Conservation (phyloP, 1,284 basidiomycete genomes). For the Porogramme epimiltina region DNA sequence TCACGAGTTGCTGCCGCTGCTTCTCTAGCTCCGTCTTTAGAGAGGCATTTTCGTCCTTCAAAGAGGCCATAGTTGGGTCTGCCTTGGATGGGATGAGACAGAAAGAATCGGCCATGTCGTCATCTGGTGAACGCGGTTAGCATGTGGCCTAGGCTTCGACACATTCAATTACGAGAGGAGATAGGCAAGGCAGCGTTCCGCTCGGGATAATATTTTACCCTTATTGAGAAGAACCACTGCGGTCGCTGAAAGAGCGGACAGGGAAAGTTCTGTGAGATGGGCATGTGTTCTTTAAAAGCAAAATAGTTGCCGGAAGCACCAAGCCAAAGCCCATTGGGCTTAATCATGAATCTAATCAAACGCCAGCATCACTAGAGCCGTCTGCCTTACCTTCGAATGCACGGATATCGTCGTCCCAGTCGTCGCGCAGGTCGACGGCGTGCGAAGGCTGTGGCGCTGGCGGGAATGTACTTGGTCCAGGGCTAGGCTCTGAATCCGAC, state of each 20-base stretch:
- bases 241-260: too few species aligned
- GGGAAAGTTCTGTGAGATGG: too few species aligned
- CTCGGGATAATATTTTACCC: too few species aligned
- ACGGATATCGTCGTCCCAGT: slow-evolving; percentile 44
- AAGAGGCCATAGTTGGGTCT: slow-evolving; percentile 46
- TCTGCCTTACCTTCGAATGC: slow-evolving; percentile 40
- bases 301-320: too few species aligned
- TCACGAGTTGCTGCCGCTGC: slow-evolving; percentile 56
- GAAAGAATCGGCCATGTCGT: slow-evolving; percentile 77
- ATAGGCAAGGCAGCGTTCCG: neutral
- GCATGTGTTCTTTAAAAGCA: too few species aligned
- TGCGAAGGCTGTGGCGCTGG: slow-evolving; percentile 28
- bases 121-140: slow-evolving; percentile 31
- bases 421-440: slow-evolving; percentile 31
- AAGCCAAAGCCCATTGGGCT: too few species aligned
- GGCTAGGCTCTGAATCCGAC: slow-evolving; percentile 24
- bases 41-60: slow-evolving; percentile 65
- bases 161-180: neutral
- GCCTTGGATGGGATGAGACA: slow-evolving; percentile 66
- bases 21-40: slow-evolving; percentile 62
- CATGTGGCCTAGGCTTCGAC: neutral
- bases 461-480: slow-evolving; percentile 31
- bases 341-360: too few species aligned
- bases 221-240: too few species aligned
- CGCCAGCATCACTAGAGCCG: too few species aligned